Evolutionary conservation across 2,329 filamentous ascomycete genomes (phyloP), one percentile per base, ranked within the genome.

Genomic region (Beauveria australis): DNA sequence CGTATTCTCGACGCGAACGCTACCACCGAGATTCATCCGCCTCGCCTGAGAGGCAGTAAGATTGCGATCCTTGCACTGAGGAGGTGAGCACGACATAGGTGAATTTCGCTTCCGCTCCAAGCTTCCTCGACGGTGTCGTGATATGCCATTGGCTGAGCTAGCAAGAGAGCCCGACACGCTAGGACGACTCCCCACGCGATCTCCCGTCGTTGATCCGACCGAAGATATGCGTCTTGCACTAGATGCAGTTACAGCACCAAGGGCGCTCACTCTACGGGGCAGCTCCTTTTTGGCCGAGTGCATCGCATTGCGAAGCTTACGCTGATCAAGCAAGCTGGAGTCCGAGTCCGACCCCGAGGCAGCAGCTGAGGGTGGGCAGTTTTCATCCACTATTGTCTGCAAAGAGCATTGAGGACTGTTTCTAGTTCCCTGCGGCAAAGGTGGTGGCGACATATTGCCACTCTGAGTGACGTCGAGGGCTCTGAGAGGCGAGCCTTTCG

Each of bases 31-130:
- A 65, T 83, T 81, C 81, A 85, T 84, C 51, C 82, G 76, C 57
- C 82, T 72, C 24, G 81, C 82, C 67, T 85, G 82, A 2, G 81
- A 81, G 1, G 79, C 73, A 12, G 81, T 84, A 63, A 85, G 75
- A 3, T 72, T 69, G 62, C 73, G 71, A 26, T 75, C 71, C 18
- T 68, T 73, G 59, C 66, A 66, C 24, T 80, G 76, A 2, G 75
- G 72, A 1, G 81, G 78, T 41, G 80, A 80, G 70, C 80, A 84
- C 40, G 74, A 69, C 66, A 84, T 76, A 16, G 82, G 81, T 14
- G 81, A 81, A 63, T 79, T 82, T 56, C 77, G 74, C 41, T 79
- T 75, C 53, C 79, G 74, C 69, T 83, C 81, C 2, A 75, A 69
- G 62, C 79, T 81, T 62, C 75, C 76, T 44, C 81, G 75, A 46